Evolutionary conservation across 2,329 filamentous ascomycete species (phyloP).

Genomic region (Aspergillus proliferans): DNA sequence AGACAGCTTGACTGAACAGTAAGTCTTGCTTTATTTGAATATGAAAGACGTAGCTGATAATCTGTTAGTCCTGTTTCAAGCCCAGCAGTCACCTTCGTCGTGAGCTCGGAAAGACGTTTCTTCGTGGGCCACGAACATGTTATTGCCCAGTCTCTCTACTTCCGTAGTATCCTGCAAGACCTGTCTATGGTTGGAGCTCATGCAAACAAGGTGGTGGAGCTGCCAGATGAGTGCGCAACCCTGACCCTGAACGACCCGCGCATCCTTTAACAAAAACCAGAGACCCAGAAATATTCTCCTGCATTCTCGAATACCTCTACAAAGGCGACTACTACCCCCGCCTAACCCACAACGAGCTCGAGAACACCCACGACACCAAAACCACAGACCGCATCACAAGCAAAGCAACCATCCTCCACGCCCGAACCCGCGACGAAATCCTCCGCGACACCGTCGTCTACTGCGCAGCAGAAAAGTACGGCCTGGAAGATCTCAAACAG

Average conservation of each 20-base stretch:
- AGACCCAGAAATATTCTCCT: constrained; percentile 90
- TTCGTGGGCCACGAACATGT: constrained; percentile 96
- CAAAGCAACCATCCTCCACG: constrained; percentile 72
- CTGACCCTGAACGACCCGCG: neutral
- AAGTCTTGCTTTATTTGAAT: constrained; percentile 9
- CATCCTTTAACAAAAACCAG: constrained; percentile 34
- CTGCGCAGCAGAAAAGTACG: constrained; percentile 85
- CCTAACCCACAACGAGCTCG: constrained; percentile 82
- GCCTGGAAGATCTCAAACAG: constrained; percentile 84
- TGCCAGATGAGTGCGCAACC: constrained; percentile 54
- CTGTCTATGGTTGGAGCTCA: constrained; percentile 60
- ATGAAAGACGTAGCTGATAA: neutral
- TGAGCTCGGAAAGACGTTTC: constrained; percentile 77
- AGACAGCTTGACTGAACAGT: constrained; percentile 53
- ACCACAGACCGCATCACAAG: constrained; percentile 56
- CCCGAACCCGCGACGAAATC: constrained; percentile 66
- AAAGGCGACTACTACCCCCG: constrained; percentile 93
- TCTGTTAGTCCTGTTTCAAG: constrained; percentile 45
- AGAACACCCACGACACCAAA: constrained; percentile 57
- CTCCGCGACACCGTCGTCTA: constrained; percentile 92
- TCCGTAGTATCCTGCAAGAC: constrained; percentile 64
- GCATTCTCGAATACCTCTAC: constrained; percentile 93
- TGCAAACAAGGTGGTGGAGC: constrained; percentile 71
- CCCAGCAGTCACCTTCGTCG: constrained; percentile 79
- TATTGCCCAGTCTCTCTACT: constrained; percentile 77